Percentiles rank a stretch among this genome's conserved stretches.
Conservation (phyloP, 1,284 basidiomycete species). For the Naganishia sp. region DNA sequence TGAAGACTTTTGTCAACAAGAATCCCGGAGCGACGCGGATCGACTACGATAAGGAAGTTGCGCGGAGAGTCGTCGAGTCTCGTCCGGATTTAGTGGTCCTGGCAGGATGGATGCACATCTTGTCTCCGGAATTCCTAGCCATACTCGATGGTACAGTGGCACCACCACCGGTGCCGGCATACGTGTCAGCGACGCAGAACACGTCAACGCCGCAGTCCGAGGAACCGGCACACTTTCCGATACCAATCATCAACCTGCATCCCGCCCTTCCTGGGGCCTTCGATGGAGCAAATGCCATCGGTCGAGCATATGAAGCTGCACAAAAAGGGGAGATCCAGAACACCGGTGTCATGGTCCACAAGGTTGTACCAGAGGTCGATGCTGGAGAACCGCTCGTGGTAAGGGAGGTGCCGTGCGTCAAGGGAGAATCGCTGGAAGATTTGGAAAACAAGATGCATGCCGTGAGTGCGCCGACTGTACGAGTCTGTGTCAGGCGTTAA, state of each 20-base stretch:
- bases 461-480: constrained; percentile 36
- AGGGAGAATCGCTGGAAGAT: constrained; percentile 71
- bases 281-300: constrained; percentile 87
- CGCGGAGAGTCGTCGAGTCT: constrained; percentile 64
- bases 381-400: constrained; percentile 84
- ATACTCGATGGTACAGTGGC: constrained; percentile 48
- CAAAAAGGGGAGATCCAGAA: constrained; percentile 72
- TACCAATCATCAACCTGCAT: constrained; percentile 94
- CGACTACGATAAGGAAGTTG: constrained; percentile 86
- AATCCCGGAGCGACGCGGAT: constrained; percentile 72
- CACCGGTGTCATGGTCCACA: constrained; percentile 92
- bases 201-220: constrained; percentile 29
- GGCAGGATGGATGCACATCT: constrained; percentile 97
- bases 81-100: constrained; percentile 85
- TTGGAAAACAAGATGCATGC: constrained; percentile 79
- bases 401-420: constrained; percentile 69
- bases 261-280: constrained; percentile 93
- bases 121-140: constrained; percentile 60
- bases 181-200: constrained; percentile 36
- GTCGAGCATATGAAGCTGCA: constrained; percentile 85
- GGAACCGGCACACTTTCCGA: constrained; percentile 52
- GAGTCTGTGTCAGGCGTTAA: too few species aligned
- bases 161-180: constrained; percentile 39
- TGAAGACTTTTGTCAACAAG: constrained; percentile 79
- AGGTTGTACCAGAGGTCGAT: constrained; percentile 91